Conservation (phyloP, 345 rosid genomes). For the Lepidium sativum region DNA sequence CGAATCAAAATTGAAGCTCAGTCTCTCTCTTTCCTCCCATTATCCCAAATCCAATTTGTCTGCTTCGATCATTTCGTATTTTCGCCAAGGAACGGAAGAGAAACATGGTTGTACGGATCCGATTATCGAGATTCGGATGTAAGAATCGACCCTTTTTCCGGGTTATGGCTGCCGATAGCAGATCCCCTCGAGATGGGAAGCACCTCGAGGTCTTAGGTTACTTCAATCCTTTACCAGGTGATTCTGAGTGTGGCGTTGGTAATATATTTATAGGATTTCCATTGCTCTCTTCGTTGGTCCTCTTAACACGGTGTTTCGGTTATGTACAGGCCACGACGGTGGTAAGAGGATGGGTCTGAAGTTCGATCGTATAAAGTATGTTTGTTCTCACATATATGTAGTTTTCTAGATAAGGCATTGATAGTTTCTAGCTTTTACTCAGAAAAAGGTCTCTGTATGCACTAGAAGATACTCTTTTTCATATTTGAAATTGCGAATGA, state of each 20-base stretch:
- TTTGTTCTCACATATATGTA: neutral
- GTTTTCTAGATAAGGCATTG: neutral
- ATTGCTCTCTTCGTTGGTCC: neutral
- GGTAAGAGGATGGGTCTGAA: constrained; percentile 93
- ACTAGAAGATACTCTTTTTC: neutral
- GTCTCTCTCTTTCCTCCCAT: neutral
- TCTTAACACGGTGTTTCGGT: neutral
- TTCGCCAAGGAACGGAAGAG: neutral
- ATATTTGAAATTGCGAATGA: neutral
- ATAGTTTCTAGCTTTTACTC: neutral
- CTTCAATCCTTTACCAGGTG: constrained; percentile 86
- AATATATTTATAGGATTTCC: neutral
- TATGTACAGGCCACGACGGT: constrained; percentile 71
- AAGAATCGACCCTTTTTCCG: constrained; percentile 76
- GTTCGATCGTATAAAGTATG: constrained; percentile 88
- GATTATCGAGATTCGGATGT: constrained; percentile 79
- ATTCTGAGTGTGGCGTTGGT: neutral
- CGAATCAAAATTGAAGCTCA: constrained; percentile 7
- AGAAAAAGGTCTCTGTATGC: neutral
- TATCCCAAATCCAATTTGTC: neutral
- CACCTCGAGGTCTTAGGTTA: constrained; percentile 81
- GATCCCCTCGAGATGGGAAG: constrained; percentile 84
- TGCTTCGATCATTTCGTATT: neutral
- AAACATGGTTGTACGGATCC: constrained; percentile 66
- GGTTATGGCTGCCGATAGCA: constrained; percentile 86